Conservation (phyloP, 352 stramenopile genomes). For the Phytophthora capsici region DNA sequence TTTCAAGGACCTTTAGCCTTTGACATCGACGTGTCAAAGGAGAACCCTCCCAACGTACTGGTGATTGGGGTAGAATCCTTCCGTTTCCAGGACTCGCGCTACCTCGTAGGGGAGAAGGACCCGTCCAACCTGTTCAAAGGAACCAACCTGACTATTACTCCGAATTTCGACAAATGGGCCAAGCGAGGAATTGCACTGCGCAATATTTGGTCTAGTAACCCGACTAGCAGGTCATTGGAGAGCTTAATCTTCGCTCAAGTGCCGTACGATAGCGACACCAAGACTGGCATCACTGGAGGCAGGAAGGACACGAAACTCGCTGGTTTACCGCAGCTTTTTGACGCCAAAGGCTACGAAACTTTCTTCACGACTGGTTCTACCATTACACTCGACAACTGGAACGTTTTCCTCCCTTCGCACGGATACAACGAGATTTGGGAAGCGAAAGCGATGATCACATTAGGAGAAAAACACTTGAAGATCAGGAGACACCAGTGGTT, state of each 20-base stretch:
- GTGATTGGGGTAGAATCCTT: slow-evolving; percentile 65
- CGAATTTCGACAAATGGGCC: slow-evolving; percentile 57
- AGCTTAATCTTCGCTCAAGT: slow-evolving; percentile 64
- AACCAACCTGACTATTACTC: slow-evolving; percentile 42
- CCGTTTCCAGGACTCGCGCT: slow-evolving; percentile 55
- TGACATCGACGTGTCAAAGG: slow-evolving; percentile 38
- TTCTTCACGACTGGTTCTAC: slow-evolving; percentile 57
- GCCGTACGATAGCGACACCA: slow-evolving; percentile 54
- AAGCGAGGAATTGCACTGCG: slow-evolving; percentile 55
- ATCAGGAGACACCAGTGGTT: slow-evolving; percentile 47
- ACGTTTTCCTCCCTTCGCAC: slow-evolving; percentile 56
- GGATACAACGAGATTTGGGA: slow-evolving; percentile 52
- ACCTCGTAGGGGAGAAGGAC: slow-evolving; percentile 50
- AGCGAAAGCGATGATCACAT: slow-evolving; percentile 37
- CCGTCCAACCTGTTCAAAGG: slow-evolving; percentile 44
- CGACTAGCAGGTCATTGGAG: slow-evolving; percentile 65
- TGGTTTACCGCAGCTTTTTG: slow-evolving; percentile 59
- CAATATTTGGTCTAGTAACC: slow-evolving; percentile 66
- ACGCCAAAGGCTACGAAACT: slow-evolving; percentile 59
- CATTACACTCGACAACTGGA: slow-evolving; percentile 52
- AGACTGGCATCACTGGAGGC: slow-evolving; percentile 49
- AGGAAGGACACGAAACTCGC: slow-evolving; percentile 39
- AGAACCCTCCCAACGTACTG: slow-evolving; percentile 53
- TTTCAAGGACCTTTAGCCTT: slow-evolving; percentile 55
- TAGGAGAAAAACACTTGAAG: slow-evolving; percentile 43